A percentile compares a stretch with the other conserved stretches of the same genome.
These are phyloP conservation scores for Trichoderma endophyticum DNA, from an alignment of 2,329 filamentous ascomycete genomes.

Conservation along the genomic window DNA sequence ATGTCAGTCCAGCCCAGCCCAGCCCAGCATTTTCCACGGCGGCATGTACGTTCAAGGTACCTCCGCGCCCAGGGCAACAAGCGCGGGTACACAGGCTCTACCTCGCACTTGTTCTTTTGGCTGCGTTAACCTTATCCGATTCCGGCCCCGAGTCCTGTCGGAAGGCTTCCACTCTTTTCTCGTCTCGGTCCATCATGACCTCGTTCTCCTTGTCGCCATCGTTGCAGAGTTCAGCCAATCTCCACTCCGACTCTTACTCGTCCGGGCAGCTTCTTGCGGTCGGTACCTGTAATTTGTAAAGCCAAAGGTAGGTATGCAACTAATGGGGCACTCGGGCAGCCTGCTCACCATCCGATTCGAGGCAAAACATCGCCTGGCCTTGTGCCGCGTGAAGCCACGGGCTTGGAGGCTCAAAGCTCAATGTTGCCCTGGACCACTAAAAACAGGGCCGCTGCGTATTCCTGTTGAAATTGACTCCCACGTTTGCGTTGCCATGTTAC, in stretches of 20 bases:
- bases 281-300: not conserved
- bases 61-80: not conserved
- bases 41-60: not conserved
- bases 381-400: not conserved
- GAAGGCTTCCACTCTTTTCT: not conserved
- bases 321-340: not conserved
- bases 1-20: not conserved
- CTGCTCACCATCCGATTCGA: not conserved
- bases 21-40: not conserved
- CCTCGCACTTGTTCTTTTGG: not conserved
- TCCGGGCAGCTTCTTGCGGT: not conserved
- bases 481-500: not conserved
- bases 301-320: not conserved
- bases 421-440: not conserved
- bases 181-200: not conserved
- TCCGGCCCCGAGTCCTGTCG: not conserved
- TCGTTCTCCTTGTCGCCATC: not conserved
- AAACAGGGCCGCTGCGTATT: not conserved
- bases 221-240: conserved; percentile 11
- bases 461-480: not conserved
- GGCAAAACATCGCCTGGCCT: not conserved
- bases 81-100: not conserved
- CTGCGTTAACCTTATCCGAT: conserved; percentile 5
- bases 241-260: conserved; percentile 6
- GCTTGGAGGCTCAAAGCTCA: not conserved